A percentile compares a stretch with the other conserved stretches of the same genome.
Evolutionary conservation across 495 filamentous ascomycete genomes (phyloP).

Genomic region (Hypoxylon trugodes): DNA sequence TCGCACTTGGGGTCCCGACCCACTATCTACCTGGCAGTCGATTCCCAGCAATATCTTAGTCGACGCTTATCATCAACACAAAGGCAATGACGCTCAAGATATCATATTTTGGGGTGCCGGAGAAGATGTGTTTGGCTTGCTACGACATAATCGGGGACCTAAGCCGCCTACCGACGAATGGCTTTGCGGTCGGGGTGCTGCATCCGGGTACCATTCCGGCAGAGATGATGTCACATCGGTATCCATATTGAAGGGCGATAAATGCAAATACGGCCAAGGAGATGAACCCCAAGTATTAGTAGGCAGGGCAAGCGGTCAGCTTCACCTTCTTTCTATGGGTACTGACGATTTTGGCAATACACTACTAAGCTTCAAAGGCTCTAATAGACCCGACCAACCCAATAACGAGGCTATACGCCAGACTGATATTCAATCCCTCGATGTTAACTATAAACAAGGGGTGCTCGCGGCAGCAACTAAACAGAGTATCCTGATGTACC

Average conservation of each 20-base stretch:
- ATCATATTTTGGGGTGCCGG: slow-evolving; percentile 56
- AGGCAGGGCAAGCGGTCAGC: slow-evolving; percentile 54
- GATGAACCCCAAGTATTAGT: slow-evolving; percentile 44
- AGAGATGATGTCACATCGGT: slow-evolving; percentile 54
- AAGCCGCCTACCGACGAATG: slow-evolving; percentile 37
- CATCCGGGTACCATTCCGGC: slow-evolving; percentile 42
- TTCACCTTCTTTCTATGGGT: slow-evolving; percentile 50
- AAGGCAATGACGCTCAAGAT: slow-evolving; percentile 45
- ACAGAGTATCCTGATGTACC: slow-evolving; percentile 43
- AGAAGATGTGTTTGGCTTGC: slow-evolving; percentile 50
- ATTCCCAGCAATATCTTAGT: slow-evolving; percentile 50
- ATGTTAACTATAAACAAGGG: slow-evolving; percentile 40
- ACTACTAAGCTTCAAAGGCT: slow-evolving; percentile 41
- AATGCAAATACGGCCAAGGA: slow-evolving; percentile 23
- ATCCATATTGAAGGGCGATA: slow-evolving; percentile 40
- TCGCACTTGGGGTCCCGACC: neutral
- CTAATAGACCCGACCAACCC: neutral
- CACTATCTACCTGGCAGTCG: slow-evolving; percentile 15
- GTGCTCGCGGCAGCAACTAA: slow-evolving; percentile 41
- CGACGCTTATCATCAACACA: slow-evolving; percentile 46
- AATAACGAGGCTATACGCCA: slow-evolving; percentile 14
- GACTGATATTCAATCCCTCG: slow-evolving; percentile 48
- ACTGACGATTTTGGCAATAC: slow-evolving; percentile 44
- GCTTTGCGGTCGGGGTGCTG: slow-evolving; percentile 41
- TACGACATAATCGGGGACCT: slow-evolving; percentile 36